Evolutionary conservation across 1,139 yeast species (phyloP).

Genomic region (Candida albicans): DNA sequence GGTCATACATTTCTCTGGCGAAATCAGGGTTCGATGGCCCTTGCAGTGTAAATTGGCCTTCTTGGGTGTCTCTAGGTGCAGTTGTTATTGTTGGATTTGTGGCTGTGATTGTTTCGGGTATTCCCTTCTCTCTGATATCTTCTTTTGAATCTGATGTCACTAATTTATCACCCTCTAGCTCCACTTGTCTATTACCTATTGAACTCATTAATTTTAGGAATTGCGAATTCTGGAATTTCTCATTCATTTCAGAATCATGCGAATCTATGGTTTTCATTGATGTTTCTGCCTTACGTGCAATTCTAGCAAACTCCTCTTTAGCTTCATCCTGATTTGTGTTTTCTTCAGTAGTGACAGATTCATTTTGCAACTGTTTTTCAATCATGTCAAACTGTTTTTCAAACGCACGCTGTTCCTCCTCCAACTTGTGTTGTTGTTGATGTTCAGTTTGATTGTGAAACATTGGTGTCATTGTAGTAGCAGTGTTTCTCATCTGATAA

Average conservation of each 20-base stretch:
- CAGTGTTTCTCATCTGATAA: slow-evolving; percentile 9
- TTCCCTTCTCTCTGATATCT: slow-evolving; percentile 11
- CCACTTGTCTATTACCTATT: slow-evolving; percentile 39
- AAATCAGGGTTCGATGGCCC: slow-evolving; percentile 5
- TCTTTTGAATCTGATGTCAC: slow-evolving; percentile 28
- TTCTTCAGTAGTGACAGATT: slow-evolving; percentile 5
- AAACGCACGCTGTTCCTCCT: slow-evolving; percentile 28
- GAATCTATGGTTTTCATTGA: slow-evolving; percentile 27
- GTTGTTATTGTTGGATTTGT: slow-evolving; percentile 2
- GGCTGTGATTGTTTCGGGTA: slow-evolving; percentile 9
- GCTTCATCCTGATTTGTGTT: slow-evolving; percentile 20
- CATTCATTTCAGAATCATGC: slow-evolving; percentile 24
- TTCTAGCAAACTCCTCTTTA: slow-evolving; percentile 41
- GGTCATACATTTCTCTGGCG: slow-evolving; percentile 11
- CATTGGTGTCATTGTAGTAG: slow-evolving; percentile 12
- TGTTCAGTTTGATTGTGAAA: slow-evolving; percentile 26
- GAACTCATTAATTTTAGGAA: slow-evolving; percentile 44
- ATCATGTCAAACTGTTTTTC: slow-evolving; percentile 39
- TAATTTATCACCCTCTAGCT: slow-evolving; percentile 42
- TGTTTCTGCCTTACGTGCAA: slow-evolving; percentile 39
- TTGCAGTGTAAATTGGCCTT: too few species aligned
- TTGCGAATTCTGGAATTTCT: slow-evolving; percentile 38
- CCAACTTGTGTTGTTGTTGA: slow-evolving; percentile 30
- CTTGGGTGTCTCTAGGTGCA: not conserved
- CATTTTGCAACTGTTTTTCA: slow-evolving; percentile 31